Base-by-base conservation (phyloP, 768 basidiomycete species). In the Chalciporus sphaerocephalus region DNA sequence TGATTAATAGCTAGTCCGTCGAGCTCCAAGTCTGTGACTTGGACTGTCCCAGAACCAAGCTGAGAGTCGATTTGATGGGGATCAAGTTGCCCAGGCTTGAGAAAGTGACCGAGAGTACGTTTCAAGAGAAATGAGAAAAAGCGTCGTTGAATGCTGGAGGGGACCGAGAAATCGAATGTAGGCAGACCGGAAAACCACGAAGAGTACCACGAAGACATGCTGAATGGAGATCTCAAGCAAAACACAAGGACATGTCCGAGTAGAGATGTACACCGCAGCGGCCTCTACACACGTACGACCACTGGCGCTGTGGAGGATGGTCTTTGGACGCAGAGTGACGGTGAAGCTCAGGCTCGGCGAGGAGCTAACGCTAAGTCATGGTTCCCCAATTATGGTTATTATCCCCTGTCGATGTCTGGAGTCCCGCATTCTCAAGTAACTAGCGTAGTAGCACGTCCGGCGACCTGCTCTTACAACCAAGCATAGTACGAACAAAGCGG, bases 81-180 rank as follows among this genome's bases (percentile, higher is more conserved):
- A 68, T 96, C 89, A 46, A 96, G 78, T 57, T 93, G 92, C 13
- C 91, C 93, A 9, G 88, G 89, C 62, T 85, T 87, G 43, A 97
- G 76, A 49, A 96, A 76, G 60, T 86, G 87, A 10, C 94, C 94
- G 0, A 97, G 70, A 7, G 80, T 76, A 57, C 82, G 83, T 74
- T 83, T 87, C 51, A 97, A 76, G 42, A 92, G 69, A 62, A 92
- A 97, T 1, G 92, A 92, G 27, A 97, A 74, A 69, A 97, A 93
- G 46, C 90, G 81, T 42, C 83, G 75, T 70, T 96, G 92, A 37
- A 97, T 85, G 44, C 72, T 70, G 8, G 86, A 74, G 13, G 87
- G 83, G 18, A 90, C 67, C 42, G 74, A 61, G 56, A 86, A 75
- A 60, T 83, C 82, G 60, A 90, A 71, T 35, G 74, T 73, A 15